Evolutionary conservation across 192 early-diverging fungal species (phyloP), one percentile per base, ranked within the genome.

Genomic region (Entrophospora sp.): DNA sequence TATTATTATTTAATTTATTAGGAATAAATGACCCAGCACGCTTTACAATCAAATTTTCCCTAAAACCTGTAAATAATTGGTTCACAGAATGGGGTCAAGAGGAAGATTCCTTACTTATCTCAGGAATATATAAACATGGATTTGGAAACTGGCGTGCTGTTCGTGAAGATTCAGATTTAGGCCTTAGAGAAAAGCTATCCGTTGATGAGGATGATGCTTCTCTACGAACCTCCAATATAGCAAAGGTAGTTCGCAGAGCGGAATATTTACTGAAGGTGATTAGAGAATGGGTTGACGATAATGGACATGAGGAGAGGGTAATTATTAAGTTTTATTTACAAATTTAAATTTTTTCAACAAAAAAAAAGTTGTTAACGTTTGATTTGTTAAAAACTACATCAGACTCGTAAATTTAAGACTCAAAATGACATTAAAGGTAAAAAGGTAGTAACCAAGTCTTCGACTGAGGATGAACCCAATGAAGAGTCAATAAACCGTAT

Each of bases 41-140:
- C 64, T 99, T 96, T 77, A 78, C 95, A 13, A 72, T 99, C 13
- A 74, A 80, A 13, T 75, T 83, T n/a, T 72, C 79, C n/a, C 69
- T 94, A 24, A 97, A 97, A 75, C 81, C 83, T 27, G 91, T 92
- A 0, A 75, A 83, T 66, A 86, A 89, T 59, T 98, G 96, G 96
- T 77, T 77, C 45, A 87, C 86, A 44, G 38, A 76, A 27, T 99
- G 97, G 97, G 83, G 87, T 4, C 86, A 85, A 56, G 85, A 85
- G 42, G 97, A 99, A 68, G 97, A 99, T 71, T 82, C 95, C 20
- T 91, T 94, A 90, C 81, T 99, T 31, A 76, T 99, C 18, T 89
- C 97, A 28, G 97, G 97, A 55, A 88, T 98, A 44, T 91, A 93
- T 72, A 79, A 82, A 53, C 86, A 98, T 71, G 97, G 97, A 25